Evolutionary conservation across 2,329 filamentous ascomycete species (phyloP), one percentile per base, ranked within the genome.

Genomic region (Fusarium graminum): DNA sequence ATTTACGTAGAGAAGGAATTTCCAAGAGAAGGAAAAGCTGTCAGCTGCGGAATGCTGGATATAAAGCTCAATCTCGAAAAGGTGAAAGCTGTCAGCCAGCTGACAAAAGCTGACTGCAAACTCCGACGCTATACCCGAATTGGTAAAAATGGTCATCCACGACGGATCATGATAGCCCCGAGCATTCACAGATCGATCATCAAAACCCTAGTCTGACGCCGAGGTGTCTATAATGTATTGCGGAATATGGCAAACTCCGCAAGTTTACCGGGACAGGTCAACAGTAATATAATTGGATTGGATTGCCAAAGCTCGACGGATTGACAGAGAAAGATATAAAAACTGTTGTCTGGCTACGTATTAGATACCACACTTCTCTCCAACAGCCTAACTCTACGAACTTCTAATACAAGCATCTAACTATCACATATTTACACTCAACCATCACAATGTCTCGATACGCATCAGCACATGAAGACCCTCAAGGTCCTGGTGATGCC

Each of bases 401-500:
- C 10, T 17, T 3, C 4, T 12, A 39, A 2, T 11, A 3, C n/a
- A 3, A 34, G 11, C 8, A 28, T 36, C n/a, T 19, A 16, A 26
- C 7, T 32, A 39, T 7, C 7, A 29, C 8, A 7, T 9, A 25
- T 9, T 13, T 16, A 13, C 6, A 34, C 26, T 25, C 14, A 4
- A 22, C 30, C 11, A 36, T 29, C 10, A 50, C 5, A 6, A 59
- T 59, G 55, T 59, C 55, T 56, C 55, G 22, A 36, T 68, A 68
- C 50, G 50, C 52, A 6, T 36, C 46, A 1, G 45, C 60, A 41
- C 55, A 68, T 28, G 42, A 65, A 1, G 67, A 68, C 7, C 52
- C 67, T 6, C 55, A 60, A 5, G 80, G 79, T 1, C 74, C 78
- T 3, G 79, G 78, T 3, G 80, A 81, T 59, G 68, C 72, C 26